These are phyloP conservation scores for Xanthoconium purpureum DNA, from an alignment of 768 basidiomycete genomes.

Conservation along the genomic window DNA sequence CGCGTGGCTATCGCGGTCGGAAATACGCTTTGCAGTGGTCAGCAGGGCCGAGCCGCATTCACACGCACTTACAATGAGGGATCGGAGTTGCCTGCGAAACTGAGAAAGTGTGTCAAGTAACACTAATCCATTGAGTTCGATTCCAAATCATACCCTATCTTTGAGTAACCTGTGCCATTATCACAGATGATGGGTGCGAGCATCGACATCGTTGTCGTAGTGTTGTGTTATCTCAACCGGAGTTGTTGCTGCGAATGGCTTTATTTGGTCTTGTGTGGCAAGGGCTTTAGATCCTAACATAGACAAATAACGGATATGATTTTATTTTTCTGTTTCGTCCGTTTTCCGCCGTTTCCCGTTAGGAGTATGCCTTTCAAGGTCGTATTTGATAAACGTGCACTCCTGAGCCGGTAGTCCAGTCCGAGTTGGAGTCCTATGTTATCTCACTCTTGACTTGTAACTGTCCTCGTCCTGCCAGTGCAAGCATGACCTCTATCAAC, in stretches of 20 bases:
- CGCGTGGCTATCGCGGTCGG: constrained; percentile 92
- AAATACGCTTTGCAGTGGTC: constrained; percentile 64
- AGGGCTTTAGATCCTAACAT: constrained; percentile 25
- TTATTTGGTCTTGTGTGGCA: constrained; percentile 25
- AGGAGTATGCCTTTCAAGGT: no score
- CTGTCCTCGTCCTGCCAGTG: not conserved
- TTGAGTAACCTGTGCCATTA: constrained; percentile 96
- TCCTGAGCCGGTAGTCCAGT: not conserved
- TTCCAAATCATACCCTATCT: constrained; percentile 73
- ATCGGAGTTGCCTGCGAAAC: constrained; percentile 98
- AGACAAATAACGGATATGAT: constrained; percentile 15
- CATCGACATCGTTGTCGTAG: constrained; percentile 57
- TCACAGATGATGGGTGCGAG: constrained; percentile 96
- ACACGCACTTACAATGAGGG: constrained; percentile 81
- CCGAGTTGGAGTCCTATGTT: constrained; percentile 4
- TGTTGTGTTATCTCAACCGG: no score
- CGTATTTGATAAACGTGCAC: not conserved
- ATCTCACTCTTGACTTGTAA: not conserved
- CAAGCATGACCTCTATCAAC: constrained; percentile 9
- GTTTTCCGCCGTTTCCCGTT: no score
- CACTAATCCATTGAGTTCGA: not conserved
- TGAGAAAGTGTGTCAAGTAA: constrained; percentile 32
- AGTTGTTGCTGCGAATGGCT: constrained; percentile 10
- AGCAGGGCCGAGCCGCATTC: constrained; percentile 3
- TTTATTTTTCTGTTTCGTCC: no score